phyloP scores from a whole-genome alignment of 352 stramenopile species.

The Phytophthora tubulina region DNA sequence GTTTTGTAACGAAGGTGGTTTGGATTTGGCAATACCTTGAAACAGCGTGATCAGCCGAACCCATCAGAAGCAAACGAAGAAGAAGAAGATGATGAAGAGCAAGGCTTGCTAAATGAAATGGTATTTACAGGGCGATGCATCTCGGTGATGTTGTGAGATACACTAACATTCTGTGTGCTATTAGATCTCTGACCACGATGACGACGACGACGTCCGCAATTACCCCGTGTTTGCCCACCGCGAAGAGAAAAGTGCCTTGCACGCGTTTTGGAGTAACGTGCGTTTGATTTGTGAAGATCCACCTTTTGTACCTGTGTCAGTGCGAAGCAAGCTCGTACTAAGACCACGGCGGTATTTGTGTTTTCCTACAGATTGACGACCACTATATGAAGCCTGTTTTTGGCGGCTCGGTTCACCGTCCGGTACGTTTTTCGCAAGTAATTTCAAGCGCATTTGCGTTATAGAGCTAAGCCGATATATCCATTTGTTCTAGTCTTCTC shows the following conservation, averaged over 20 bases:
- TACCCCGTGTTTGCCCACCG: conserved; percentile 36
- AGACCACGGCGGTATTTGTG: neutral
- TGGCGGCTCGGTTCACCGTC: conserved; percentile 54
- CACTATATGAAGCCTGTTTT: conserved; percentile 78
- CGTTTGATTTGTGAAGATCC: neutral
- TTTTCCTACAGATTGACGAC: conserved; percentile 58
- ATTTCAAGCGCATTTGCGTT: neutral
- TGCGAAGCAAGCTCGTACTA: neutral
- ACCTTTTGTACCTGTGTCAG: neutral
- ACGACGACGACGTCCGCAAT: conserved; percentile 40
- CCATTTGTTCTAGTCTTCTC: neutral
- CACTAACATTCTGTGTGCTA: neutral
- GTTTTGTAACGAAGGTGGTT: neutral
- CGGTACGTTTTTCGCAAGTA: conserved; percentile 2
- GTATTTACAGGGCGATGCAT: conserved; percentile 21
- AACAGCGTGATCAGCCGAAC: conserved; percentile 34
- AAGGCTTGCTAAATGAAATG: conserved; percentile 48
- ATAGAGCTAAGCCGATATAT: neutral
- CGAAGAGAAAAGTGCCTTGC: conserved; percentile 45
- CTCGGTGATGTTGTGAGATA: neutral
- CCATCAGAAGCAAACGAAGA: conserved; percentile 18
- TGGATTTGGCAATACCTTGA: neutral
- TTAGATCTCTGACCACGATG: conserved; percentile 55
- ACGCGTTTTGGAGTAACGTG: conserved; percentile 79
- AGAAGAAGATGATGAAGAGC: conserved; percentile 60